These are phyloP conservation scores for Verticillium isaacii DNA, from an alignment of 2,329 filamentous ascomycete genomes.

Conservation along the genomic window DNA sequence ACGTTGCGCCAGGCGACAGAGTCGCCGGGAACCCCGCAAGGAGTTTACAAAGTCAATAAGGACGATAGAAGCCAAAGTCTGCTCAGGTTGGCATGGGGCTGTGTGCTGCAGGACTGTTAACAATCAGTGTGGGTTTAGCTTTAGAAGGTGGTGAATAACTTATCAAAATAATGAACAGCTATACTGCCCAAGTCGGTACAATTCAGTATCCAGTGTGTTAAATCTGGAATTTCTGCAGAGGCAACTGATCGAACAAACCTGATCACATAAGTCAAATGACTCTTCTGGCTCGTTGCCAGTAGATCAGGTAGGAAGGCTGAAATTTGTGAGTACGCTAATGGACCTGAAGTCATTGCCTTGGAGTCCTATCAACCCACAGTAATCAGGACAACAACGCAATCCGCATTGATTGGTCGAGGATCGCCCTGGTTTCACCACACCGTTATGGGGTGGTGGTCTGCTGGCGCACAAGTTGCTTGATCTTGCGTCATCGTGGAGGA, in stretches of 20 bases:
- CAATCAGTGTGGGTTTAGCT: background rate
- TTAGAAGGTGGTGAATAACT: background rate
- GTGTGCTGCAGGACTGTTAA: background rate
- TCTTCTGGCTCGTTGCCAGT: background rate
- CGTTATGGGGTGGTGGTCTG: background rate
- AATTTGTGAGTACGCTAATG: background rate
- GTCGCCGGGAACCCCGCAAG: background rate
- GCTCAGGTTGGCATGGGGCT: background rate
- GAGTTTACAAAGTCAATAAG: background rate
- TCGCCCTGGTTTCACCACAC: too few relatives aligned
- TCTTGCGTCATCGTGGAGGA: background rate
- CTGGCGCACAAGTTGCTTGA: background rate
- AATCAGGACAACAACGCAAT: too few relatives aligned
- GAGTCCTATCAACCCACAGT: too few relatives aligned
- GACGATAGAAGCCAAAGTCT: background rate
- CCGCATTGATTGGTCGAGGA: too few relatives aligned
- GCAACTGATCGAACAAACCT: background rate
- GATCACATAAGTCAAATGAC: background rate
- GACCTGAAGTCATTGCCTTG: background rate
- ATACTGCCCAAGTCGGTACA: background rate
- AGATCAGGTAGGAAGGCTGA: background rate
- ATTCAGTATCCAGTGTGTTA: background rate
- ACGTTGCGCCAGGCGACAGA: background rate
- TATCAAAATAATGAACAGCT: background rate
- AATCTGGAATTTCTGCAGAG: background rate